Percentiles rank a stretch among this genome's conserved stretches.
phyloP scores from a whole-genome alignment of 306 rosid genomes.

The Pachyrhizus erosus region DNA sequence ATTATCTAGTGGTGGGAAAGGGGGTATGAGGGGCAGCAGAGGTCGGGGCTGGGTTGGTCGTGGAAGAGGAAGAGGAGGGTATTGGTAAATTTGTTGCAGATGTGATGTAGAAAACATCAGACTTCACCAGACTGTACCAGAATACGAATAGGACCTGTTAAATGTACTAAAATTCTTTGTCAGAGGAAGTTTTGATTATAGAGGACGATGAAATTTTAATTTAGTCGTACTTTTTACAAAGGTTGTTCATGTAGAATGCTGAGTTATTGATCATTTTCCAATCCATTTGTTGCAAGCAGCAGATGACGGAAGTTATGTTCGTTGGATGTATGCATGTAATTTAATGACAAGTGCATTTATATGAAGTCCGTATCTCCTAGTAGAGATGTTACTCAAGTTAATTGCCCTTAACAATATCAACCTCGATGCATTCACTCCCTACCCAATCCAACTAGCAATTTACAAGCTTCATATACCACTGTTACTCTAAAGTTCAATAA shows the following conservation, averaged over 20 bases:
- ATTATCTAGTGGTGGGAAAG: slow-evolving; percentile 74
- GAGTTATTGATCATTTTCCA: slow-evolving; percentile 43
- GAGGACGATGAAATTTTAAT: slow-evolving; percentile 44
- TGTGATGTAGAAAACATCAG: slow-evolving; percentile 30
- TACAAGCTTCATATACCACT: neutral
- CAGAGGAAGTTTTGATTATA: slow-evolving; percentile 56
- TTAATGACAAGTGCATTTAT: slow-evolving; percentile 33
- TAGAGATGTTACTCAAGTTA: neutral
- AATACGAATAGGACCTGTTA: slow-evolving; percentile 46
- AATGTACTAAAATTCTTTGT: slow-evolving; percentile 56
- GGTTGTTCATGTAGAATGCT: slow-evolving; percentile 44
- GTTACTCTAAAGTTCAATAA: neutral
- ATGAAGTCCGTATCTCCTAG: slow-evolving; percentile 22
- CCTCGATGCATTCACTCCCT: neutral
- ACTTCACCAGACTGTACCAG: slow-evolving; percentile 36
- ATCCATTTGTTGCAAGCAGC: slow-evolving; percentile 34
- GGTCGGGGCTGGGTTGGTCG: slow-evolving; percentile 87
- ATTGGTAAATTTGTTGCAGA: slow-evolving; percentile 47
- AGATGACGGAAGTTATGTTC: slow-evolving; percentile 25
- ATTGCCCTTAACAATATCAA: neutral
- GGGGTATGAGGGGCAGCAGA: slow-evolving; percentile 61
- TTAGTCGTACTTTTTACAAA: slow-evolving; percentile 42
- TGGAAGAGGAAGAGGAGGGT: slow-evolving; percentile 74
- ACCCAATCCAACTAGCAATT: neutral
- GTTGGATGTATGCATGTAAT: slow-evolving; percentile 48